Evolutionary conservation across 1,284 basidiomycete genomes (phyloP), one percentile per base, ranked within the genome.

Genomic region (Lentinula novae-zelandiae): DNA sequence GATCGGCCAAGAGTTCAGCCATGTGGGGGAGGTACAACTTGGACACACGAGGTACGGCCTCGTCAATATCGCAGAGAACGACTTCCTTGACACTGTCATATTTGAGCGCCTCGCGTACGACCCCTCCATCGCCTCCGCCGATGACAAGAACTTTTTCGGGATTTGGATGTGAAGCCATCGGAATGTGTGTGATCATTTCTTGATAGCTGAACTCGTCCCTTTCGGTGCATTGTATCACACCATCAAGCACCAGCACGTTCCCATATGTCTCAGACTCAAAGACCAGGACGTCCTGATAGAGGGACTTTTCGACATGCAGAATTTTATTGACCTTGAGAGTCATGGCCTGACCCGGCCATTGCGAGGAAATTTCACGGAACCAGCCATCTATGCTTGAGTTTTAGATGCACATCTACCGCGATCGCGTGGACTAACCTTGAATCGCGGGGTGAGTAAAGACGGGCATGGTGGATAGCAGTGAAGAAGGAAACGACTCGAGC

Each of bases 191-290:
- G 70, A 99, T 99, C 96, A 99, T 98, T 80, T 99, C 96, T 75
- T 99, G 97, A 78, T 98, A 98, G n/a, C 93, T 95, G 76, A 98
- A 99, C 76, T 99, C 96, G 74, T 98, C 96, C 58, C 96, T 89
- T 79, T 99, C 96, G 2, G 96, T 96, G 77, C 91, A 94, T 75
- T 99, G 96, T 68, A 99, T 93, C 64, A 92, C 95, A 63, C 95
- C 95, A 74, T 99, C 97, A 50, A 99, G 87, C 53, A 97, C 90
- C 64, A 99, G 86, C 54, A 99, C 95, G 71, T 98, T 98, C 40
- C 96, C 96, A 72, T 91, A 96, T 2, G 94, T 93, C 76, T 92
- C 93, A 0, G 93, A 95, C 76, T 96, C 89, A 71, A 98, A 98
- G 61, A 98, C 95, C 60, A 98, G 88, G 58, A 98, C 95, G 69